These are phyloP conservation scores for Penicillium macrosclerotiorum DNA, from an alignment of 495 filamentous ascomycete species.

Conservation along the genomic window DNA sequence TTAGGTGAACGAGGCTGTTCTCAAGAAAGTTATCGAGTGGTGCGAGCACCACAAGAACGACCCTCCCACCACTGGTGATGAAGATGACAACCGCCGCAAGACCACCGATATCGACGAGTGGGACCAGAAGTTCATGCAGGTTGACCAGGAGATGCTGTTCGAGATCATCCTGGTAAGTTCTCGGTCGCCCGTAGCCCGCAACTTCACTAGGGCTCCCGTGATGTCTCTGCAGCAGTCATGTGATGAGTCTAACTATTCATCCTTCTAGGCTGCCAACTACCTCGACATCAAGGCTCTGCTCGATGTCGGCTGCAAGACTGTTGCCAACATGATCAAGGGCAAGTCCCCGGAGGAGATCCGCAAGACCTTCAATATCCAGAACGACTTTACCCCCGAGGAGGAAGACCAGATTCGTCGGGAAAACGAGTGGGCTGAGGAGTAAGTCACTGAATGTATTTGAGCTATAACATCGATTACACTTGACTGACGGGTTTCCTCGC, in stretches of 20 bases:
- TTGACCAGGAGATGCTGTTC: constrained; percentile 99
- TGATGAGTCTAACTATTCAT: constrained; percentile 4
- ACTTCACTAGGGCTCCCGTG: no score
- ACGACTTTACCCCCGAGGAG: constrained; percentile 74
- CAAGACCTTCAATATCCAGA: constrained; percentile 73
- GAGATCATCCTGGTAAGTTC: constrained; percentile 96
- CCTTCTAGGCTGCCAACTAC: constrained; percentile 62
- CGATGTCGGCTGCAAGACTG: constrained; percentile 66
- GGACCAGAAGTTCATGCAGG: constrained; percentile 99
- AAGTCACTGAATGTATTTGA: constrained; percentile 19
- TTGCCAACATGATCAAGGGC: constrained; percentile 74
- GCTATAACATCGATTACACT: background rate
- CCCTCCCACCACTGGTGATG: constrained; percentile 76
- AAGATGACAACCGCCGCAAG: constrained; percentile 93
- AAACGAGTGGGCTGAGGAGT: constrained; percentile 75
- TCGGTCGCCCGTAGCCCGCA: background rate
- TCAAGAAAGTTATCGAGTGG: constrained; percentile 97
- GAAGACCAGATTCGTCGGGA: constrained; percentile 70
- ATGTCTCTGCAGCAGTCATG: no score
- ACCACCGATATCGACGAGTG: constrained; percentile 98
- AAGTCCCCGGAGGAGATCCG: constrained; percentile 73
- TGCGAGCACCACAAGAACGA: constrained; percentile 91
- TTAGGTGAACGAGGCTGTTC: constrained; percentile 88
- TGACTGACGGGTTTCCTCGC: background rate
- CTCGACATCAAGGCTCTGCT: constrained; percentile 69